Evolutionary conservation across 2,329 filamentous ascomycete genomes (phyloP), one percentile per base, ranked within the genome.

Genomic region (Alternaria sp.): DNA sequence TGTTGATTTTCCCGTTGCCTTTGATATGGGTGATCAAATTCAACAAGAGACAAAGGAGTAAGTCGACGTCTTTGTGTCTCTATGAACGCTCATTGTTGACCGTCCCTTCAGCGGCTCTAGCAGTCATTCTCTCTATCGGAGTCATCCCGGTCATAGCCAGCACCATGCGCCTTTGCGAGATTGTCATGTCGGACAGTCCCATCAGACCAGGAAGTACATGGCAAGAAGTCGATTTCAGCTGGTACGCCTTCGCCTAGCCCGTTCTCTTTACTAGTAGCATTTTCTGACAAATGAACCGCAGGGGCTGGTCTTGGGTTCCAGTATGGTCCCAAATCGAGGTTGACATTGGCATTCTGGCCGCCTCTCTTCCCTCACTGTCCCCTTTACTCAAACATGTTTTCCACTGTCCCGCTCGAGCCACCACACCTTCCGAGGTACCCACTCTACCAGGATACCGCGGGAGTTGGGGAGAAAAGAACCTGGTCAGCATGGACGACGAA

Each of bases 321-420:
- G 69, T 75, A 2, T 76, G 74, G 74, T 75, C 73, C 2, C 72
- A 77, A 43, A 73, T 77, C 44, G 74, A 77, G 64, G 73, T 77
- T 50, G 71, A 75, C 47, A 60, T 73, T 3, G 67, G 72, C 47
- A 75, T 77, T 40, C 32, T 76, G 10, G 73, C 72, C 6, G 74
- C 73, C 2, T 74, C 71, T 12, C 69, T 76, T 5, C 72, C 74
- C 6, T 71, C 72, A 19, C 62, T 76, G 3, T 72, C 61, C 3
- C 74, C 73, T 5, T 55, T 75, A 3, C 36, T 77, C 10, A 71
- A 71, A 43, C 66, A 67, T n/a, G 50, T 63, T 61, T 56, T 57
- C 60, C 17, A 57, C 36, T 21, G 19, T 23, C 21, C 40, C n/a
- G 21, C 23, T 12, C 56, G 63, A 26, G 11, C 67, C 13, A 32